These are phyloP conservation scores for Eucalyptus victrix DNA, from an alignment of 345 rosid species.

Conservation along the genomic window DNA sequence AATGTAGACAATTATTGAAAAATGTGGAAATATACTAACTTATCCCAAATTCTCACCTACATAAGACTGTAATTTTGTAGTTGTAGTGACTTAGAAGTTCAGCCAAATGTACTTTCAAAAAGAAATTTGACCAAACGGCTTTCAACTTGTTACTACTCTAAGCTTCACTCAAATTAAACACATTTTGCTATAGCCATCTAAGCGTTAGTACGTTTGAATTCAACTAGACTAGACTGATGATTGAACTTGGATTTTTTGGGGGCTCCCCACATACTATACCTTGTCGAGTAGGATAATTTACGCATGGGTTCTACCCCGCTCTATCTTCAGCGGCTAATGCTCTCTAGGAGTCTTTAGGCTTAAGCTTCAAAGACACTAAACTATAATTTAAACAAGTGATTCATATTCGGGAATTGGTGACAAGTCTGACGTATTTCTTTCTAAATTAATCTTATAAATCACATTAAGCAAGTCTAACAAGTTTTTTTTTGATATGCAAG, in stretches of 20 bases:
- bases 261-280: background rate
- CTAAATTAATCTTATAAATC: background rate
- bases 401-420: background rate
- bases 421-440: background rate
- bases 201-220: background rate
- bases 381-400: background rate
- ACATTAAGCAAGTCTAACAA: background rate
- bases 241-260: background rate
- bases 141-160: background rate
- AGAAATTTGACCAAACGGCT: background rate
- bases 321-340: background rate
- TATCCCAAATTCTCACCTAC: background rate
- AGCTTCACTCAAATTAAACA: background rate
- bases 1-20: background rate
- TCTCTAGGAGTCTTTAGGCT: background rate
- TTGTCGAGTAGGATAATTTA: background rate
- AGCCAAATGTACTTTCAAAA: background rate
- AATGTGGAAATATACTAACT: background rate
- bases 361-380: background rate
- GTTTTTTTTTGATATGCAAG: background rate
- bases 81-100: too few species aligned
- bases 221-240: background rate
- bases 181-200: background rate
- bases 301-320: background rate
- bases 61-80: too few species aligned